Evolutionary conservation across 2,329 filamentous ascomycete genomes (phyloP).

Genomic region (Chaetomium sp.): DNA sequence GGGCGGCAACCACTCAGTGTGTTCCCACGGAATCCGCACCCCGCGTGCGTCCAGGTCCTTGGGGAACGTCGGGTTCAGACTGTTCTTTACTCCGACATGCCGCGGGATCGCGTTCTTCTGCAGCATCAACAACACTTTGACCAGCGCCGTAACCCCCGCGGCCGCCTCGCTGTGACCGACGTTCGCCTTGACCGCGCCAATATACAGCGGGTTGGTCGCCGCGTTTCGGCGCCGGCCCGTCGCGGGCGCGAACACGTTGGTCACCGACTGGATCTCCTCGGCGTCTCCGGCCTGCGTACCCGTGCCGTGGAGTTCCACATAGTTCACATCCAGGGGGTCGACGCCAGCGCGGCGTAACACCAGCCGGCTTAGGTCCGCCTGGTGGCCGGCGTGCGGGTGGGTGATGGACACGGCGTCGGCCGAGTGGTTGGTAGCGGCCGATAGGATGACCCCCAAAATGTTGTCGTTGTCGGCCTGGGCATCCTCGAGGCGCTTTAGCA

Average conservation of each 20-base stretch:
- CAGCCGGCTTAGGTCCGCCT: constrained; percentile 62
- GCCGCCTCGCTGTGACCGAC: constrained; percentile 23
- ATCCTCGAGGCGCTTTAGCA: constrained; percentile 74
- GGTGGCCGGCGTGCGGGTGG: constrained; percentile 65
- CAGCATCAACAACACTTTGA: constrained; percentile 22
- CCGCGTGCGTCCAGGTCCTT: constrained; percentile 27
- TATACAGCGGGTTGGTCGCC: constrained; percentile 41
- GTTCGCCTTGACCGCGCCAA: constrained; percentile 31
- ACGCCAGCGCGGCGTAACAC: constrained; percentile 67
- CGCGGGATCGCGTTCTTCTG: constrained; percentile 15
- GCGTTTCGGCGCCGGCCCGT: constrained; percentile 31
- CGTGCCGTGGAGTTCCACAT: constrained; percentile 86
- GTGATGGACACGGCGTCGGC: constrained; percentile 78
- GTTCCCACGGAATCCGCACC: constrained; percentile 27
- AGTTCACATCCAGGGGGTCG: constrained; percentile 69
- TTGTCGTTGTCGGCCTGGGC: constrained; percentile 70
- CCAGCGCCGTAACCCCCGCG: constrained; percentile 16
- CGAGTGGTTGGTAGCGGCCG: constrained; percentile 72
- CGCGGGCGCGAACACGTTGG: constrained; percentile 44
- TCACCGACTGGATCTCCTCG: constrained; percentile 74
- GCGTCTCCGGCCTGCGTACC: constrained; percentile 81
- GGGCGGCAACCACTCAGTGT: background rate
- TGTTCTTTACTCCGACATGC: constrained; percentile 21
- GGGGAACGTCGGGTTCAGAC: constrained; percentile 24
- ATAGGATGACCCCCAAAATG: constrained; percentile 68